Conservation (phyloP, 108 stramenopile genomes). For the Cyclotella cryptica region DNA sequence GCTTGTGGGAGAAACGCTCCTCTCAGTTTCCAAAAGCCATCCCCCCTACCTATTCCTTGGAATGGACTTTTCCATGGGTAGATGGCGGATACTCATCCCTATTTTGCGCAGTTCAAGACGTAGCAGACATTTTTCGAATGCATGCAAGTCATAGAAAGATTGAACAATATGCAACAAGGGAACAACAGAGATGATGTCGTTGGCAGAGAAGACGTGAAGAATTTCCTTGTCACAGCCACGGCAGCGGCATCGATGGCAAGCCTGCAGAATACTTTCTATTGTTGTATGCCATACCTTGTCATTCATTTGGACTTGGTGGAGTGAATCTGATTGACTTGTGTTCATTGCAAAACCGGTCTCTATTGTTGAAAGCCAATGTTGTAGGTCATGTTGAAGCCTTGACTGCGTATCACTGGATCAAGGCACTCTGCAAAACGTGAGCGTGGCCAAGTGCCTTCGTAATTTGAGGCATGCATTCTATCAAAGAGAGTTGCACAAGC, state of each 20-base stretch:
- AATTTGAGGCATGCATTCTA: not conserved
- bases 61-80: constrained; percentile 43
- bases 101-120: constrained; percentile 28
- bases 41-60: constrained; percentile 40
- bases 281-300: not conserved
- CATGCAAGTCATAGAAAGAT: constrained; percentile 18
- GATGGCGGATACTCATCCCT: constrained; percentile 39
- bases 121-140: constrained; percentile 48
- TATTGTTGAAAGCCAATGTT: too few species aligned
- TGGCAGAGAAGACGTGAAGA: not conserved
- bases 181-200: not conserved
- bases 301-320: not conserved
- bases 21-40: constrained; percentile 31
- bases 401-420: not conserved
- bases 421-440: not conserved
- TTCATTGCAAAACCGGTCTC: not conserved
- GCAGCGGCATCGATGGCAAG: not conserved
- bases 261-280: not conserved
- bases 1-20: constrained; percentile 18
- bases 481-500: not conserved
- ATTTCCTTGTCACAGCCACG: not conserved
- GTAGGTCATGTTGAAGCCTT: not conserved
- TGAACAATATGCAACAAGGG: not conserved
- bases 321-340: not conserved
- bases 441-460: not conserved